phyloP scores from a whole-genome alignment of 306 rosid species.

The Sindora glabra region DNA sequence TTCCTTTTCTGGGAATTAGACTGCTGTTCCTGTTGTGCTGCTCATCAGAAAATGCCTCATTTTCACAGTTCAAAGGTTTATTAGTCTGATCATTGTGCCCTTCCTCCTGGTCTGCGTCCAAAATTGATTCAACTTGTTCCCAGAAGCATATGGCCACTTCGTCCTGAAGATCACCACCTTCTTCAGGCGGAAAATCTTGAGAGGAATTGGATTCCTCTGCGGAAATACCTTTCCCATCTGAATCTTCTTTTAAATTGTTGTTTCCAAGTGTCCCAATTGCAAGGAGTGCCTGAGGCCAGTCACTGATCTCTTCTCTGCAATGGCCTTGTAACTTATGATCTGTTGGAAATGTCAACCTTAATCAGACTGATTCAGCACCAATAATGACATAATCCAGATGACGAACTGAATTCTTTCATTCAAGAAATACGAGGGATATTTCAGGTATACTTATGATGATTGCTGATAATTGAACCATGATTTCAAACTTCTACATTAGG shows the following conservation, averaged over 20 bases:
- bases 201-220: constrained; percentile 28
- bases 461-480: too few species aligned
- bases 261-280: constrained; percentile 75
- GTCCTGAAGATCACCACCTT: constrained; percentile 29
- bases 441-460: too few species aligned
- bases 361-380: neutral
- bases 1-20: constrained; percentile 25
- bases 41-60: constrained; percentile 15
- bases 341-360: neutral
- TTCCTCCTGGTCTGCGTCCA: constrained; percentile 20
- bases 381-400: neutral
- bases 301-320: constrained; percentile 44
- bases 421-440: too few species aligned
- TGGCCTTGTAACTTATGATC: constrained; percentile 25
- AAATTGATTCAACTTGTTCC: constrained; percentile 21
- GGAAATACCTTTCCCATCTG: neutral
- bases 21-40: neutral
- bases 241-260: constrained; percentile 26
- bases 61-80: constrained; percentile 1
- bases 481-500: too few species aligned
- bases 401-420: neutral
- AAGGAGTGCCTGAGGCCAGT: constrained; percentile 54
- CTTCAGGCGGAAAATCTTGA: constrained; percentile 29
- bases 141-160: constrained; percentile 25
- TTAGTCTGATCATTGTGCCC: constrained; percentile 3